Evolutionary conservation across 495 filamentous ascomycete genomes (phyloP).

Genomic region (Cercophora samala): DNA sequence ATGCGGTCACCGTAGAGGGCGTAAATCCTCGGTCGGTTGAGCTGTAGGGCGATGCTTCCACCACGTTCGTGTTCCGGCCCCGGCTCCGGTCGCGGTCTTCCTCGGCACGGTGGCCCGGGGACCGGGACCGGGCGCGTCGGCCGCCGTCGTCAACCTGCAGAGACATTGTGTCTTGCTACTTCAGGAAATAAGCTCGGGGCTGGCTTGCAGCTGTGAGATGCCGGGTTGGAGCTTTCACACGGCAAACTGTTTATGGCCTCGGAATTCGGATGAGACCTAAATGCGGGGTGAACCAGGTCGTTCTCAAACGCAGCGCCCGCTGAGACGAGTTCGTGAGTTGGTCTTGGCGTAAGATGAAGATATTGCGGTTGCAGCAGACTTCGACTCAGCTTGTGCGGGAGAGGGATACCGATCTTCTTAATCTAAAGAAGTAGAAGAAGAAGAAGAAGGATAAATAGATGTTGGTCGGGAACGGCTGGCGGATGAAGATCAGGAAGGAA

Average conservation of each 20-base stretch:
- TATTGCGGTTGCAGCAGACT: not conserved
- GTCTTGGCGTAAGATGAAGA: not conserved
- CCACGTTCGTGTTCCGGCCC: constrained; percentile 35
- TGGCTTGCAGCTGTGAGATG: not conserved
- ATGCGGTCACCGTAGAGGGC: constrained; percentile 29
- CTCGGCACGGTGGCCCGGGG: constrained; percentile 46
- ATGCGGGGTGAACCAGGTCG: not conserved
- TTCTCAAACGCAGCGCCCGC: not conserved
- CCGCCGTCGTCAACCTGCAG: constrained; percentile 57
- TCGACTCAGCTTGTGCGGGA: not conserved
- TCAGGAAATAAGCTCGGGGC: not conserved
- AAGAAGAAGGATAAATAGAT: not conserved
- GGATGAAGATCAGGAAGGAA: not conserved
- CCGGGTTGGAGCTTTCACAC: not conserved
- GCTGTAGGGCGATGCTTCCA: constrained; percentile 50
- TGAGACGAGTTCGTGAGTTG: not conserved
- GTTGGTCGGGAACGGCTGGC: not conserved
- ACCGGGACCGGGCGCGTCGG: constrained; percentile 60
- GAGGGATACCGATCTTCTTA: not conserved
- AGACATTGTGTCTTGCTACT: constrained; percentile 31
- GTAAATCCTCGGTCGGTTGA: constrained; percentile 35
- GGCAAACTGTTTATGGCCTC: not conserved
- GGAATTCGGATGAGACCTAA: constrained; percentile 1
- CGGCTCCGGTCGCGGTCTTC: constrained; percentile 42
- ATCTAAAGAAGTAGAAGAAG: not conserved